These are phyloP conservation scores for Candida jianshihensis DNA, from an alignment of 805 yeast species.

Conservation along the genomic window DNA sequence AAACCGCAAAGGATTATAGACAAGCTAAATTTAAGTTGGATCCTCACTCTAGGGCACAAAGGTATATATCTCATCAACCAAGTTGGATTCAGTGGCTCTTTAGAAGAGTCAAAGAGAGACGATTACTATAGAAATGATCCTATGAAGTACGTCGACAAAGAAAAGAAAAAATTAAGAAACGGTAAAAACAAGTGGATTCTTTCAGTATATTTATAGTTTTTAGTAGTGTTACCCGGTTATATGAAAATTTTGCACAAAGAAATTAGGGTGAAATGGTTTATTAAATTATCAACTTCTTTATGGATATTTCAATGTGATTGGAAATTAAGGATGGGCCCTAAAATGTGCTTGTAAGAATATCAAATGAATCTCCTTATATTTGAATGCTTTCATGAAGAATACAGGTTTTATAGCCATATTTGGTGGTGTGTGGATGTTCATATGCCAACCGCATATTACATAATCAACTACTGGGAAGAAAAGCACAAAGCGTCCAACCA, in stretches of 20 bases:
- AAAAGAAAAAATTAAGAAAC: slow-evolving; percentile 37
- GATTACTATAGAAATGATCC: slow-evolving; percentile 99
- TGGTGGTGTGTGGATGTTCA: too few relatives aligned
- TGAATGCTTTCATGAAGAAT: too few relatives aligned
- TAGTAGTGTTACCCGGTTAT: slow-evolving; percentile 1
- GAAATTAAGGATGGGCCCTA: too few relatives aligned
- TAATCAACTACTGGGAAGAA: too few relatives aligned
- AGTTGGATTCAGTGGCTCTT: slow-evolving; percentile 99
- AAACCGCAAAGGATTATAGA: slow-evolving; percentile 85
- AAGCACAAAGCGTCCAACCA: not conserved
- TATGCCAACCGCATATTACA: too few relatives aligned
- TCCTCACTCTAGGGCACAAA: slow-evolving; percentile 89
- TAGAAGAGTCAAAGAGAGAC: slow-evolving; percentile 98
- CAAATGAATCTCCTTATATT: too few relatives aligned
- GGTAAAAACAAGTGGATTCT: slow-evolving; percentile 5
- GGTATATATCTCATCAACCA: slow-evolving; percentile 96
- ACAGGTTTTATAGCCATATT: too few relatives aligned
- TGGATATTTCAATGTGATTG: too few relatives aligned
- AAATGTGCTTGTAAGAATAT: too few relatives aligned
- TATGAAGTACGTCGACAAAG: slow-evolving; percentile 98
- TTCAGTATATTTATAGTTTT: slow-evolving; percentile 18
- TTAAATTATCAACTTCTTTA: too few relatives aligned
- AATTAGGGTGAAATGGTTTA: not conserved
- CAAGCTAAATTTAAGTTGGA: slow-evolving; percentile 48
- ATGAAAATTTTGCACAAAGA: not conserved